Conservation (phyloP, 2,329 filamentous ascomycete genomes). For the Pezicula rhizophila region DNA sequence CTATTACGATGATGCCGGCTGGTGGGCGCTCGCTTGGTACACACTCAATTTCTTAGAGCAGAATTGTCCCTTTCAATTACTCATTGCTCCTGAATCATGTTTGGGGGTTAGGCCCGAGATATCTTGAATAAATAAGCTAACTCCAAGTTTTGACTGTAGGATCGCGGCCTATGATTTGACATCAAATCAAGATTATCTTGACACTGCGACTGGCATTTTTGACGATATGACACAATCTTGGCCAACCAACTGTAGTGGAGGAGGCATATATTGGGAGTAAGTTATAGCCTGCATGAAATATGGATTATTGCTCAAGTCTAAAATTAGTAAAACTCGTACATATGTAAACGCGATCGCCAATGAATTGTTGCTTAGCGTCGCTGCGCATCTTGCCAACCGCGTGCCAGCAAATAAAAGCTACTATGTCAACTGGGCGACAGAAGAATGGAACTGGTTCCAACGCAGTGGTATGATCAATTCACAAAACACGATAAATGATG, state of each 20-base stretch:
- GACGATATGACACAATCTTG: conserved; percentile 47
- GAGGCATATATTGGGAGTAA: conserved; percentile 41
- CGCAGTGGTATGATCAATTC: conserved; percentile 41
- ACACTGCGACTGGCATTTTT: conserved; percentile 47
- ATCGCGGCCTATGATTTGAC: conserved; percentile 52
- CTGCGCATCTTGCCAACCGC: conserved; percentile 48
- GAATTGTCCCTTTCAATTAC: too few relatives aligned
- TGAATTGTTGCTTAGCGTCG: conserved; percentile 48
- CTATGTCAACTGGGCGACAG: conserved; percentile 48
- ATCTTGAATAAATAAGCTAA: too few relatives aligned
- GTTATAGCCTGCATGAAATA: conserved; percentile 14
- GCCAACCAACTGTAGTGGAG: conserved; percentile 43
- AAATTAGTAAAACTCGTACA: conserved; percentile 17
- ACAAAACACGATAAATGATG: conserved; percentile 46
- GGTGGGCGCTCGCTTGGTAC: conserved; percentile 54
- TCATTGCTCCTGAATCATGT: too few relatives aligned
- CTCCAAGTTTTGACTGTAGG: too few relatives aligned
- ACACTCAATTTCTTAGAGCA: too few relatives aligned
- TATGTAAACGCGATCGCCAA: conserved; percentile 55
- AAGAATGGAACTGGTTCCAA: conserved; percentile 46
- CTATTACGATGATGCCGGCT: conserved; percentile 55
- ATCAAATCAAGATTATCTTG: conserved; percentile 42
- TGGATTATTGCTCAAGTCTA: too few relatives aligned
- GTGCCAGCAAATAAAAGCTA: conserved; percentile 45
- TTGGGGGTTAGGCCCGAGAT: too few relatives aligned